Conservation (phyloP, 2,329 filamentous ascomycete genomes). For the Aotearoamyces nothofagi region DNA sequence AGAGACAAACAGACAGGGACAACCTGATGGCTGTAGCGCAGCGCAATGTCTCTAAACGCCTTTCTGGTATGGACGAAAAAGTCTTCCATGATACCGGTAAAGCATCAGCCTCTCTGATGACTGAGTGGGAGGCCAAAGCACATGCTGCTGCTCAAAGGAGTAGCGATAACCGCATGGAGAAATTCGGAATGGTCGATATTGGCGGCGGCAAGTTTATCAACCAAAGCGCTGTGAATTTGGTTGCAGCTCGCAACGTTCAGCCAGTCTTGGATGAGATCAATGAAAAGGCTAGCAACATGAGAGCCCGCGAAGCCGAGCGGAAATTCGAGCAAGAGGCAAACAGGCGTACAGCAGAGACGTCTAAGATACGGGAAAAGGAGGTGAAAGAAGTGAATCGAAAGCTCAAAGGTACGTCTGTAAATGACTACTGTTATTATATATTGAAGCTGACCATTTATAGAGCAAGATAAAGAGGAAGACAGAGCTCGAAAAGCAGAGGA, state of each 20-base stretch:
- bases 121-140: conserved; percentile 69
- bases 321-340: conserved; percentile 49
- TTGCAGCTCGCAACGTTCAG: conserved; percentile 63
- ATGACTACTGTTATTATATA: background rate
- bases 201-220: conserved; percentile 73
- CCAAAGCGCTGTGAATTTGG: conserved; percentile 60
- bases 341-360: conserved; percentile 39
- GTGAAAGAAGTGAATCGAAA: conserved; percentile 36
- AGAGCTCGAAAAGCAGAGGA: conserved; percentile 31
- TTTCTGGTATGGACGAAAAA: conserved; percentile 70
- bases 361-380: conserved; percentile 40
- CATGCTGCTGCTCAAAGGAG: conserved; percentile 52
- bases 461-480: conserved; percentile 25
- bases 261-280: conserved; percentile 77
- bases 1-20: conserved; percentile 61
- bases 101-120: conserved; percentile 49
- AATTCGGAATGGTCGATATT: conserved; percentile 48
- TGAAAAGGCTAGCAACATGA: conserved; percentile 58
- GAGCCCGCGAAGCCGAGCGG: conserved; percentile 47
- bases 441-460: conserved; percentile 2
- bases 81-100: conserved; percentile 65
- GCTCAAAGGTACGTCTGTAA: conserved; percentile 37
- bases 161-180: conserved; percentile 41
- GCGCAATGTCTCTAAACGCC: conserved; percentile 66
- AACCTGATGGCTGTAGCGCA: conserved; percentile 64